Percentiles rank a stretch among this genome's conserved stretches.
phyloP scores from a whole-genome alignment of 441 rosid genomes.

The Pelargonium citronellum region DNA sequence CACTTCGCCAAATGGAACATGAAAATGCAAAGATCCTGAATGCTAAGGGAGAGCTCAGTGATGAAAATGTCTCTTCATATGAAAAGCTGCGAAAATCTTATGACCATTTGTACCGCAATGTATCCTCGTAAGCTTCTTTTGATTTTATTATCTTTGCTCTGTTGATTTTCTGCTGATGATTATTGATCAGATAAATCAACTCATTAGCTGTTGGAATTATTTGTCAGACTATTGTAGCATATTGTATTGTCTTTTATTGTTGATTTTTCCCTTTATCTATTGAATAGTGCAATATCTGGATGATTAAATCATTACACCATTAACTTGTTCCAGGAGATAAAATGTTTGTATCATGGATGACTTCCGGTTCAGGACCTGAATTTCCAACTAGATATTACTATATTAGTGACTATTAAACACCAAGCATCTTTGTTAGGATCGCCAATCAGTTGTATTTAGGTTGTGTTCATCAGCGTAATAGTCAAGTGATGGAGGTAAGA shows the following conservation, averaged over 20 bases:
- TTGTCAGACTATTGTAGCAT: background rate
- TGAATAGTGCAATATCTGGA: background rate
- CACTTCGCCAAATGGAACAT: slow-evolving; percentile 94
- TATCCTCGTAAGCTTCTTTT: slow-evolving; percentile 74
- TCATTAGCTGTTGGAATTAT: background rate
- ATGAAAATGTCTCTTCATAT: slow-evolving; percentile 79
- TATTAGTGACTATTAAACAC: background rate
- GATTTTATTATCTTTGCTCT: slow-evolving; percentile 20
- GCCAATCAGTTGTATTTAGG: background rate
- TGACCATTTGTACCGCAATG: slow-evolving; percentile 83
- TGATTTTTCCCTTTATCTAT: background rate
- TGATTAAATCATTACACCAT: background rate
- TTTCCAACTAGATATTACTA: background rate
- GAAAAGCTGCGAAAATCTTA: slow-evolving; percentile 96
- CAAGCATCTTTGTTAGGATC: background rate
- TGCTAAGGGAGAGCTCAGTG: slow-evolving; percentile 97
- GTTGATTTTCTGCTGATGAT: slow-evolving; percentile 12
- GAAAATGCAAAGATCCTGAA: slow-evolving; percentile 88
- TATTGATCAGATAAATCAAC: background rate
- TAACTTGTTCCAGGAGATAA: background rate
- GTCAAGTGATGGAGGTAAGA: background rate
- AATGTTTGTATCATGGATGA: slow-evolving; percentile 1
- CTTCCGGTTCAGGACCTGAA: background rate
- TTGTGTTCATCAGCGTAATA: background rate
- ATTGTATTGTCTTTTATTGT: background rate